A percentile compares a stretch with the other conserved stretches of the same genome.
These are phyloP conservation scores for Amaranthus cruentus DNA, from an alignment of 148 eudicot genomes.

Conservation along the genomic window DNA sequence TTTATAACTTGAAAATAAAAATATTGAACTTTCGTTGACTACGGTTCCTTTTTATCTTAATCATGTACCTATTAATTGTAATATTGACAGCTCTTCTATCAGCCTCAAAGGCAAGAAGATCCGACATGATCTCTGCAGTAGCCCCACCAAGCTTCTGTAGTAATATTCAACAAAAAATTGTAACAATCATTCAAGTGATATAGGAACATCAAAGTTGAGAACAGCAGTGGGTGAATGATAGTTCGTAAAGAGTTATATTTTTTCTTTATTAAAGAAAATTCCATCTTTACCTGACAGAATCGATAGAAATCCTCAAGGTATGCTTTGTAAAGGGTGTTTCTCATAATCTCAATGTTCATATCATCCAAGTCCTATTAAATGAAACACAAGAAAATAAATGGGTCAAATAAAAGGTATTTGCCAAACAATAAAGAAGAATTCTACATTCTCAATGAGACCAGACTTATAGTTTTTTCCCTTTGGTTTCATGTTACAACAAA, in stretches of 20 bases:
- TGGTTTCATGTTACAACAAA: no score
- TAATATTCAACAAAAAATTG: constrained; percentile 8
- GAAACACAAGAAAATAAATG: constrained; percentile 3
- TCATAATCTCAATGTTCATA: constrained; percentile 99
- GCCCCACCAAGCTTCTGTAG: constrained; percentile 96
- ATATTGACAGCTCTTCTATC: constrained; percentile 98
- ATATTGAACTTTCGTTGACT: neutral
- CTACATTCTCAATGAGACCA: no score
- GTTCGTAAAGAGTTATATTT: neutral
- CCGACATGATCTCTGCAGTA: constrained; percentile 96
- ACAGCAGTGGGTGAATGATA: neutral
- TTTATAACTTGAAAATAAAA: neutral
- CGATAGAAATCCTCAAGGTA: constrained; percentile 95
- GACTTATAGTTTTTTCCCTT: no score
- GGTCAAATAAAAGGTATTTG: neutral
- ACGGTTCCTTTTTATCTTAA: neutral
- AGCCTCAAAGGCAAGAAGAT: constrained; percentile 94
- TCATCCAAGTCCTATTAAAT: constrained; percentile 84
- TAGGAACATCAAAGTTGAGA: neutral
- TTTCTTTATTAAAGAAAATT: neutral
- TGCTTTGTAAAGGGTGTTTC: constrained; percentile 96
- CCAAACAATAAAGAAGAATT: neutral
- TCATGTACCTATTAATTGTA: constrained; percentile 76
- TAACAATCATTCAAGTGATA: neutral
- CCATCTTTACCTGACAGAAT: constrained; percentile 74